Evolutionary conservation across 768 basidiomycete genomes (phyloP).

Genomic region (Lactifluus piperatus): DNA sequence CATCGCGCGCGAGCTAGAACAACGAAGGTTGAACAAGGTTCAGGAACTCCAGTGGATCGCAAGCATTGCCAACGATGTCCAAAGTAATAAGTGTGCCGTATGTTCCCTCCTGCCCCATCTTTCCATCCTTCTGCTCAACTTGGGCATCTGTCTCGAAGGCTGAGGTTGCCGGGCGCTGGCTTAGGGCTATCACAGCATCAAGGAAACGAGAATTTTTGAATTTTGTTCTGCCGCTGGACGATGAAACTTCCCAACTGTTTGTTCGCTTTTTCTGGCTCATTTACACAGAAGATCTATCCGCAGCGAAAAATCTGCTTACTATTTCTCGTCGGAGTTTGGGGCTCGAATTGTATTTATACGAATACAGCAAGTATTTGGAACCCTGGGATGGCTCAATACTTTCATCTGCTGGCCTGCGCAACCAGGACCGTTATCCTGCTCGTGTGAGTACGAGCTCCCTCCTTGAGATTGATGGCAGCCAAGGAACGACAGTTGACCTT

Average conservation of each 20-base stretch:
- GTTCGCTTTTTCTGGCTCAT: conserved; percentile 25
- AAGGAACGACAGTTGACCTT: neutral
- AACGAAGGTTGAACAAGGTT: neutral
- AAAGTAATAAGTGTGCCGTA: neutral
- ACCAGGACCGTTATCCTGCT: neutral
- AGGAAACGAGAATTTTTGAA: conserved; percentile 3
- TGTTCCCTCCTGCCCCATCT: neutral
- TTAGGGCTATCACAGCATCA: conserved; percentile 1
- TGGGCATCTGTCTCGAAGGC: neutral
- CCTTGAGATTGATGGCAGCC: neutral
- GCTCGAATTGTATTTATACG: neutral
- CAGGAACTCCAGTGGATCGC: conserved; percentile 7
- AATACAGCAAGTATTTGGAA: neutral
- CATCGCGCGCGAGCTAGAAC: neutral
- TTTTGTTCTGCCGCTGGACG: neutral
- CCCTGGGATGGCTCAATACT: neutral
- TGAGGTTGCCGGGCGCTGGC: conserved; percentile 2
- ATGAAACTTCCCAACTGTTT: conserved; percentile 18
- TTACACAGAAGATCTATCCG: neutral
- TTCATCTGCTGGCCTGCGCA: neutral
- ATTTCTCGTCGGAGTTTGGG: conserved; percentile 12
- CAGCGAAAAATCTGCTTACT: conserved; percentile 1
- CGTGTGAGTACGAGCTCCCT: neutral
- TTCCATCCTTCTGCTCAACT: neutral
- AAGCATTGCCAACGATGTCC: neutral